Evolutionary conservation across 345 rosid species (phyloP), one percentile per base, ranked within the genome.

Genomic region (Geranium brycei): DNA sequence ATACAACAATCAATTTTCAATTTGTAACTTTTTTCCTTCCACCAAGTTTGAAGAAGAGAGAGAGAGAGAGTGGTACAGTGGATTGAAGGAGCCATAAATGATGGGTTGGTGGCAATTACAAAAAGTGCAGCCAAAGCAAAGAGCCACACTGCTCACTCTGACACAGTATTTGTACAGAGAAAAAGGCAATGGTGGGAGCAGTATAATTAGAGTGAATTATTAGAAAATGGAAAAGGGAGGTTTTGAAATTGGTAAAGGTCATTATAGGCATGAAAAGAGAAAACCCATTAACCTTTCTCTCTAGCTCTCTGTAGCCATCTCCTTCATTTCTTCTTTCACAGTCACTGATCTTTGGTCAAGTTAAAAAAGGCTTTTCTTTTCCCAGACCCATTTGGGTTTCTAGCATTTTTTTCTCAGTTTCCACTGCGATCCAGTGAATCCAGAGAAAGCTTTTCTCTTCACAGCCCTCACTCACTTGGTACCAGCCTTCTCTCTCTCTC

Each of bases 121-220:
- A 66, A 68, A 72, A 69, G 80, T 32, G 32, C 41, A 35, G 41
- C 5, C 41, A 19, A 69, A 68, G 59, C 64, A 74, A 69, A 70
- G 66, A 17, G 68, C 63, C 58, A 76, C 70, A 15, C 13, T 60
- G 72, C 71, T 47, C 72, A 28, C 74, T 67, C 78, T 78, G 80
- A 80, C 89, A 79, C 81, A 78, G 83, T 83, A 81, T 79, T 82
- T 78, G 79, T 72, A 69, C 72, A 72, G 70, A 60, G 77, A 61
- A 73, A 80, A 80, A 75, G 81, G 78, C 8, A 10, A 68, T 72
- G 64, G 75, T 51, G 67, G 66, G 62, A 74, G 70, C 68, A 64
- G 69, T 38, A 60, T 47, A 47, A 6, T 8, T 47, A 47, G 53
- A 47, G 7, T 3, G 11, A 47, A 35, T 35, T 7, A 47, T 47